Conservation (phyloP, 2,329 filamentous ascomycete species). For the Aureobasidium sp. region DNA sequence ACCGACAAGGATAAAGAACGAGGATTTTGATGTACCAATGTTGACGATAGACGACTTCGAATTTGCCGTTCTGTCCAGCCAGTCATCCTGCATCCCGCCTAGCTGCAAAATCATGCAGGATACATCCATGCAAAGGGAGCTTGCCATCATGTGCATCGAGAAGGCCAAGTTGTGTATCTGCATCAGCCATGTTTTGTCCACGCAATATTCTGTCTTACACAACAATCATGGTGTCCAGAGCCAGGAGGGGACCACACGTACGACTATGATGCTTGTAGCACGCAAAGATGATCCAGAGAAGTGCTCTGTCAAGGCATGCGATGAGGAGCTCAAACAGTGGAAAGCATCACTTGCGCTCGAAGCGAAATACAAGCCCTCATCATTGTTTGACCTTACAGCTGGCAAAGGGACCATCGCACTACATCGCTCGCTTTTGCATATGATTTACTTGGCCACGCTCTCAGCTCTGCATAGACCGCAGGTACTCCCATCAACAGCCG, state of each 20-base stretch:
- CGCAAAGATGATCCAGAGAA: conserved; percentile 81
- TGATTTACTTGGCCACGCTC: conserved; percentile 87
- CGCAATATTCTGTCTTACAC: conserved; percentile 87
- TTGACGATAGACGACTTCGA: conserved; percentile 80
- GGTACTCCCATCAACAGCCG: conserved; percentile 64
- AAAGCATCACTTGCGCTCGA: conserved; percentile 61
- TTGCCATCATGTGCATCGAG: conserved; percentile 83
- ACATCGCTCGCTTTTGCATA: conserved; percentile 80
- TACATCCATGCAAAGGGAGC: conserved; percentile 62
- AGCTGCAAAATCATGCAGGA: conserved; percentile 68
- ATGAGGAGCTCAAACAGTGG: conserved; percentile 74
- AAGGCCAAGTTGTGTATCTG: conserved; percentile 85
- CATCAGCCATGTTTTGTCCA: conserved; percentile 80
- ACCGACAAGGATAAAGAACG: conserved; percentile 84
- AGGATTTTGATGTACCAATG: conserved; percentile 92
- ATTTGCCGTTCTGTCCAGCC: conserved; percentile 42
- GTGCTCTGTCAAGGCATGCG: conserved; percentile 70
- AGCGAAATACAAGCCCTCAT: conserved; percentile 59
- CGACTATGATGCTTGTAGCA: conserved; percentile 81
- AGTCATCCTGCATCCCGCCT: conserved; percentile 46
- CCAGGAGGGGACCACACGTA: conserved; percentile 61
- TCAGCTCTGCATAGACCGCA: conserved; percentile 88
- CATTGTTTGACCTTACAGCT: conserved; percentile 48
- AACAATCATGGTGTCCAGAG: conserved; percentile 67
- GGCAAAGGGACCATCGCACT: conserved; percentile 56